Percentiles rank a stretch among this genome's conserved stretches.
Evolutionary conservation across 1,284 basidiomycete species (phyloP).

Genomic region (Cutaneotrichosporon cavernicola): DNA sequence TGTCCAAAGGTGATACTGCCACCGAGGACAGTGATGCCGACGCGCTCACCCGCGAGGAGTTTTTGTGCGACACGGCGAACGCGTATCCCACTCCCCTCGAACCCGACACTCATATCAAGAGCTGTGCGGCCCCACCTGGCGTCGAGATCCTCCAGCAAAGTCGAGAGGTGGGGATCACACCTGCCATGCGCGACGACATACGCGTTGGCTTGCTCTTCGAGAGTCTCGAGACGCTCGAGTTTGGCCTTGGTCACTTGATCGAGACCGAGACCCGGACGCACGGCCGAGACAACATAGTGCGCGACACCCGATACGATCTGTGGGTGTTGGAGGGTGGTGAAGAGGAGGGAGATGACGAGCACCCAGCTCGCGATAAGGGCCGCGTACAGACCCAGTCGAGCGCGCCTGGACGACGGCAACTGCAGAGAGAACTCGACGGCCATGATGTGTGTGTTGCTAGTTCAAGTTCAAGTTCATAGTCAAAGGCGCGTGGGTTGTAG

Average conservation of each 20-base stretch:
- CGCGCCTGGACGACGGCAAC: neutral
- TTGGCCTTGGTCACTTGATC: neutral
- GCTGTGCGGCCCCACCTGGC: neutral
- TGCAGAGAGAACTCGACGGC: neutral
- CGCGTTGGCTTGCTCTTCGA: neutral
- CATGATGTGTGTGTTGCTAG: too few species aligned
- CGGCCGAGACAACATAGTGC: neutral
- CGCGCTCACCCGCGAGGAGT: neutral
- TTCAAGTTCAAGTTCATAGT: too few species aligned
- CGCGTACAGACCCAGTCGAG: neutral
- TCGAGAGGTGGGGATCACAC: neutral
- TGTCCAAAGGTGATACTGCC: conserved; percentile 13
- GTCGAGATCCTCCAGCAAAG: neutral
- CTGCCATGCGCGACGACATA: neutral
- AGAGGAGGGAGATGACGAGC: neutral
- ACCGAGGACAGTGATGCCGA: conserved; percentile 12
- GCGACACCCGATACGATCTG: neutral
- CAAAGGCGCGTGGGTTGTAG: too few species aligned
- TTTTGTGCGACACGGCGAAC: conserved; percentile 3
- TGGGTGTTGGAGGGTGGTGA: neutral
- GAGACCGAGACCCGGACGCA: neutral
- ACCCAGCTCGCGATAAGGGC: neutral
- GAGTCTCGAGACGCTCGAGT: neutral
- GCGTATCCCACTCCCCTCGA: conserved; percentile 12
- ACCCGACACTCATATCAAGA: conserved; percentile 18